phyloP scores from a whole-genome alignment of 2,329 filamentous ascomycete genomes.

The Diaporthe humulicola region DNA sequence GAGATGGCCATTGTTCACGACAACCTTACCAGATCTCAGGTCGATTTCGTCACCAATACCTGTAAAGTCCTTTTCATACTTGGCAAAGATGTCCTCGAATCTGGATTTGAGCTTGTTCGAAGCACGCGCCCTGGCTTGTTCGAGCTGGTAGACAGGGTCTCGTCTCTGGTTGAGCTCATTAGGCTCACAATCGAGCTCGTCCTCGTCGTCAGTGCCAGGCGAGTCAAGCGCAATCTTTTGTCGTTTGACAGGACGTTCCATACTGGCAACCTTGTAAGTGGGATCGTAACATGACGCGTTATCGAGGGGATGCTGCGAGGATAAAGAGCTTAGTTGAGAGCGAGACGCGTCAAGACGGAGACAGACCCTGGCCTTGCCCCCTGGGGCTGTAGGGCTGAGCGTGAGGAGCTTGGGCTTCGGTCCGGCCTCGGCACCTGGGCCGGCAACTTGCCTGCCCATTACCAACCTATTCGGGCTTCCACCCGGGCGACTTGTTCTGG shows the following conservation, averaged over 20 bases:
- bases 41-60: slow-evolving; percentile 92
- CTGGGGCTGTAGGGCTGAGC: slow-evolving; percentile 32
- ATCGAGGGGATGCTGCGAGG: not conserved
- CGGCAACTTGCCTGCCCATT: not conserved
- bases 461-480: not conserved
- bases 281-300: not conserved
- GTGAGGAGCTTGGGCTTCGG: not conserved
- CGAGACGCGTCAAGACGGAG: slow-evolving; percentile 30
- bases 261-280: slow-evolving; percentile 46
- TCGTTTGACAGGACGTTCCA: slow-evolving; percentile 74
- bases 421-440: slow-evolving; percentile 8
- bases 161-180: slow-evolving; percentile 61
- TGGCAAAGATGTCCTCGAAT: slow-evolving; percentile 90
- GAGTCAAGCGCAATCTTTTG: slow-evolving; percentile 64
- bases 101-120: slow-evolving; percentile 82
- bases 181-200: slow-evolving; percentile 61
- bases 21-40: slow-evolving; percentile 81
- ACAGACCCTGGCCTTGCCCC: not conserved
- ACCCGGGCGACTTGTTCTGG: not conserved
- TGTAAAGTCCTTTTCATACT: slow-evolving; percentile 87
- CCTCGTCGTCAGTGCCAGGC: slow-evolving; percentile 54
- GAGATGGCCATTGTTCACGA: slow-evolving; percentile 94
- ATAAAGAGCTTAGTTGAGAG: not conserved
- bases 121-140: slow-evolving; percentile 74
- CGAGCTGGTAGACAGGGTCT: slow-evolving; percentile 69